Percentiles rank a stretch among this genome's conserved stretches.
Conservation (phyloP, 2,329 filamentous ascomycete species). For the Periconia digitata region DNA sequence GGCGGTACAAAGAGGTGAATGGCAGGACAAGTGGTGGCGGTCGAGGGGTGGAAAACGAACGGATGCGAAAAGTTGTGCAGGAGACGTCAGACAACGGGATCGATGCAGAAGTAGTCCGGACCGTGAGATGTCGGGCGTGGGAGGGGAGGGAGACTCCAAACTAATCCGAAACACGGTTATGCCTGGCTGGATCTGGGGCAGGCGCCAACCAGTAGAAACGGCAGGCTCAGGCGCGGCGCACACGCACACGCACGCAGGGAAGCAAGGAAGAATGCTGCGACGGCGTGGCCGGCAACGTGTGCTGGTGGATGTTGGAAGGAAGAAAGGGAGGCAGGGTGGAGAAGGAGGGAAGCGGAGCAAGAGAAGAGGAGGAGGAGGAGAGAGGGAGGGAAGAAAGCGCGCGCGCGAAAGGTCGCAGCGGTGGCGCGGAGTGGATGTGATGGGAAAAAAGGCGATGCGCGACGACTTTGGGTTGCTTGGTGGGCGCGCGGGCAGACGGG, state of each 20-base stretch:
- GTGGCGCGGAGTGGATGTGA: neutral
- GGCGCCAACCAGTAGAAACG: slow-evolving; percentile 9
- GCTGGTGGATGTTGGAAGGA: neutral
- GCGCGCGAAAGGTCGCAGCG: neutral
- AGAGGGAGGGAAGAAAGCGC: neutral
- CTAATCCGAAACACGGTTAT: slow-evolving; percentile 40
- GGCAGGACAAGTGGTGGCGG: slow-evolving; percentile 12
- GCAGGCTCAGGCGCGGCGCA: slow-evolving; percentile 20
- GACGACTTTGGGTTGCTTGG: neutral
- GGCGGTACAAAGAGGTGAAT: slow-evolving; percentile 34
- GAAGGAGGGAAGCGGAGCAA: neutral
- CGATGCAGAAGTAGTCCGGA: slow-evolving; percentile 22
- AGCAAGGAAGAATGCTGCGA: slow-evolving; percentile 8
- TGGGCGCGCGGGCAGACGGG: neutral
- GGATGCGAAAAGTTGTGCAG: slow-evolving; percentile 13
- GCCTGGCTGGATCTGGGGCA: slow-evolving; percentile 17
- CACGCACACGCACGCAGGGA: slow-evolving; percentile 7
- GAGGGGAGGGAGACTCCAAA: slow-evolving; percentile 22
- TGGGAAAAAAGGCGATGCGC: neutral
- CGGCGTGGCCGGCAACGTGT: neutral
- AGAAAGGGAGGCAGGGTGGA: neutral
- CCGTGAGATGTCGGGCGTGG: slow-evolving; percentile 16
- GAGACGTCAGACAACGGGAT: slow-evolving; percentile 17
- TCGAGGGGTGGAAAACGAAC: slow-evolving; percentile 22
- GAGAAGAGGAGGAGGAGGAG: neutral